Percentiles rank a stretch among this genome's conserved stretches.
Conservation (phyloP, 169 alveolate species). For the Plasmodium inui region DNA sequence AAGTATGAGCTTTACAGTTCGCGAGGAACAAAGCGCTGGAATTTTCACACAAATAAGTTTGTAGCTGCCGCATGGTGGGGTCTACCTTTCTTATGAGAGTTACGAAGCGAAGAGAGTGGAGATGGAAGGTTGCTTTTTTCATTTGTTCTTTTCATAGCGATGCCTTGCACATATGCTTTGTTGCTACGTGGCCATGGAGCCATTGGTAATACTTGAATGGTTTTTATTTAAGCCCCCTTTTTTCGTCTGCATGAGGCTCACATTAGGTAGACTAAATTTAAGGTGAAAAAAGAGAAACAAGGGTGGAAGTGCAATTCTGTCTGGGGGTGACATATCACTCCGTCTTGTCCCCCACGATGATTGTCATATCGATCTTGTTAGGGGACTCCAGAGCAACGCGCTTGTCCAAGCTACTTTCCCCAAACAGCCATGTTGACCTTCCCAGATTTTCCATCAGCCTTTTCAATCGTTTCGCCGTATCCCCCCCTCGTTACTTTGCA, state of each 20-base stretch:
- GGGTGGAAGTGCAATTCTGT: neutral
- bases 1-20: neutral
- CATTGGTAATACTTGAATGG: no score
- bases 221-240: no score
- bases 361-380: no score
- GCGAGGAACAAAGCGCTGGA: neutral
- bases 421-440: neutral
- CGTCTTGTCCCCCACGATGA: neutral
- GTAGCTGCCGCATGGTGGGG: neutral
- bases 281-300: neutral
- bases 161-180: no score
- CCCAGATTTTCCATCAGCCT: neutral
- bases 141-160: no score
- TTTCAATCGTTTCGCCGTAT: neutral
- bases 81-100: no score
- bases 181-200: no score
- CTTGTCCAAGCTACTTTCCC: neutral
- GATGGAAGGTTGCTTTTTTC: no score
- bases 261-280: neutral
- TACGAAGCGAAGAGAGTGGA: no score
- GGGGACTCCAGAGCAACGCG: neutral
- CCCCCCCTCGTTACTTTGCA: neutral
- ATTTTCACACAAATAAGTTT: neutral
- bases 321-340: neutral
- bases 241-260: neutral